phyloP scores from a whole-genome alignment of 1,284 basidiomycete species.

The Agaricales sp. region DNA sequence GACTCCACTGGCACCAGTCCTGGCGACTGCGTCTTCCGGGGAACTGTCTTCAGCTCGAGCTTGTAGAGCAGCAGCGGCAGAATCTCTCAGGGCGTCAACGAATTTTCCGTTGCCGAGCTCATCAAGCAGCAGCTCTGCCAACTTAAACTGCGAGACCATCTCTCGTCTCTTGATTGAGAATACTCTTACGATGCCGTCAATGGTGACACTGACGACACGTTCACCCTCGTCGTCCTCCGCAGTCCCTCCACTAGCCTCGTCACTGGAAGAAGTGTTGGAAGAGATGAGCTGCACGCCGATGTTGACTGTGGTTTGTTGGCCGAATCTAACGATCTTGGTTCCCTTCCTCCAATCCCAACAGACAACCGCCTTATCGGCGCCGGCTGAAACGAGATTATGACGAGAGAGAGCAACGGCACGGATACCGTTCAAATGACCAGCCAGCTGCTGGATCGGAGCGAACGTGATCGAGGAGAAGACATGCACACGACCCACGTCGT shows the following conservation, averaged over 20 bases:
- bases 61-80: neutral
- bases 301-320: slow-evolving; percentile 88
- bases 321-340: slow-evolving; percentile 81
- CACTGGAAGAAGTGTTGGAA: slow-evolving; percentile 8
- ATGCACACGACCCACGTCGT: slow-evolving; percentile 82
- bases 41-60: neutral
- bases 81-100: neutral
- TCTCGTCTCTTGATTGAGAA: slow-evolving; percentile 81
- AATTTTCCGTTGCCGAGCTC: neutral
- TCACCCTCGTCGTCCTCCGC: slow-evolving; percentile 51
- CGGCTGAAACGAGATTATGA: slow-evolving; percentile 80
- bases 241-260: slow-evolving; percentile 25
- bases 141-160: slow-evolving; percentile 87
- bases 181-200: slow-evolving; percentile 84
- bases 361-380: slow-evolving; percentile 82
- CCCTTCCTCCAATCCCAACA: slow-evolving; percentile 86
- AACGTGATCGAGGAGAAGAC: slow-evolving; percentile 76
- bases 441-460: slow-evolving; percentile 72
- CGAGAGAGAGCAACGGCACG: slow-evolving; percentile 82
- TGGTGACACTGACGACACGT: slow-evolving; percentile 79
- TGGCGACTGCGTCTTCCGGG: neutral
- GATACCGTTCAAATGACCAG: slow-evolving; percentile 74
- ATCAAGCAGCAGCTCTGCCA: slow-evolving; percentile 52
- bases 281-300: slow-evolving; percentile 79
- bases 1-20: slow-evolving; percentile 41